A percentile compares a stretch with the other conserved stretches of the same genome.
These are phyloP conservation scores for Skeletonema marinoi DNA, from an alignment of 108 stramenopile genomes.

Conservation along the genomic window DNA sequence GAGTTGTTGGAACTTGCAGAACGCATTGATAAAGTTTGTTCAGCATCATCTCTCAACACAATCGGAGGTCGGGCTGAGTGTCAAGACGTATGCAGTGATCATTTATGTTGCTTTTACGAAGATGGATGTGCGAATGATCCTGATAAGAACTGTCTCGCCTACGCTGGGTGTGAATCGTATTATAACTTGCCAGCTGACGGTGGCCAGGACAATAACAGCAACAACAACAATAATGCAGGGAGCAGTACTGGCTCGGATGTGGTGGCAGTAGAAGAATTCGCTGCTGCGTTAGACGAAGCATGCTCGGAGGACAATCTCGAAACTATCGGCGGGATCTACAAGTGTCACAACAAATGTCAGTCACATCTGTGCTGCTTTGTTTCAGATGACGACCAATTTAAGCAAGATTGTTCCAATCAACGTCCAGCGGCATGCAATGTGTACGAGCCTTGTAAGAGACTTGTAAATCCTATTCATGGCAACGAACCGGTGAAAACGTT, in stretches of 20 bases:
- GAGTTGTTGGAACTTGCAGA: conserved; percentile 25
- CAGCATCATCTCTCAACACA: conserved; percentile 9
- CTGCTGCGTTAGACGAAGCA: conserved; percentile 6
- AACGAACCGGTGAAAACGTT: neutral
- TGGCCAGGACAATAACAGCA: neutral
- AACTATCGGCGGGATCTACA: conserved; percentile 7
- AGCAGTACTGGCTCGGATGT: neutral
- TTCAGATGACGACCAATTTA: neutral
- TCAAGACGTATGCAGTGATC: conserved; percentile 24
- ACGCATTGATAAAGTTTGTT: conserved; percentile 27
- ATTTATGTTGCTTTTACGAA: conserved; percentile 33
- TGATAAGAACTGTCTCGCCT: conserved; percentile 33
- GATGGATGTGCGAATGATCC: conserved; percentile 31
- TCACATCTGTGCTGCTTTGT: conserved; percentile 17
- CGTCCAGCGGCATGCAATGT: conserved; percentile 9
- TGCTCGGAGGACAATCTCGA: conserved; percentile 14
- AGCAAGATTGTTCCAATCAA: conserved; percentile 4
- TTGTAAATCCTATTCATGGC: conserved; percentile 9
- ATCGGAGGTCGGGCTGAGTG: conserved; percentile 20
- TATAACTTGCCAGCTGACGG: conserved; percentile 4
- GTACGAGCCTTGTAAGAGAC: conserved; percentile 13
- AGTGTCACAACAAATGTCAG: conserved; percentile 20
- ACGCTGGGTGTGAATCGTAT: conserved; percentile 36
- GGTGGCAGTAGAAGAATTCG: conserved; percentile 8
- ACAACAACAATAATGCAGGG: conserved; percentile 5